Percentiles rank a stretch among this genome's conserved stretches.
Conservation (phyloP, 1,139 yeast species). For the Candida sp. region DNA sequence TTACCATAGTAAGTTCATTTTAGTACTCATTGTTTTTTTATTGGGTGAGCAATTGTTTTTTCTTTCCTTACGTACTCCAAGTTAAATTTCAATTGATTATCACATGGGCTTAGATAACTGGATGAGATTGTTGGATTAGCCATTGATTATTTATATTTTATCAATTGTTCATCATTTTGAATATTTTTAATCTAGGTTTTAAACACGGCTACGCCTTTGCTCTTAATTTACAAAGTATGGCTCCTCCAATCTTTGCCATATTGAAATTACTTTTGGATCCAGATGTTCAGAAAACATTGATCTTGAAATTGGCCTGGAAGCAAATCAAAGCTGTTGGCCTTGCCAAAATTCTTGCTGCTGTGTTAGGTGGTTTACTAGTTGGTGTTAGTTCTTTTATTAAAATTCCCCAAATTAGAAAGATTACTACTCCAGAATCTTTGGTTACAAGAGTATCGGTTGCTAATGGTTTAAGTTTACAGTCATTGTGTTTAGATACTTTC, state of each 20-base stretch:
- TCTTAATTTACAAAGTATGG: conserved; percentile 10
- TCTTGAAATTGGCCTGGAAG: conserved; percentile 36
- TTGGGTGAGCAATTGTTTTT: no score
- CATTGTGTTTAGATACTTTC: conserved; percentile 36
- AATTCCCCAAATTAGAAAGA: conserved; percentile 42
- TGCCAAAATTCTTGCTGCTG: conserved; percentile 31
- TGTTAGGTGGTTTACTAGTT: conserved; percentile 35
- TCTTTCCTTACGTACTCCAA: no score
- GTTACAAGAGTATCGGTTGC: conserved; percentile 29
- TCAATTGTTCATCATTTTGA: no score
- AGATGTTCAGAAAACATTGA: conserved; percentile 36
- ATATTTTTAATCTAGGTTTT: no score
- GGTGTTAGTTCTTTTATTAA: conserved; percentile 40
- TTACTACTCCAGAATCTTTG: conserved; percentile 25
- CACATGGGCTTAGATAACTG: background rate
- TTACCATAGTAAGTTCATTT: no score
- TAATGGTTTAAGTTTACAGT: conserved; percentile 35
- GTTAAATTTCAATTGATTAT: background rate
- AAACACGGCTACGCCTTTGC: conserved; percentile 1
- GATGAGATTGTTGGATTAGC: no score
- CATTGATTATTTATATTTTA: no score
- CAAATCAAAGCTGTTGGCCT: conserved; percentile 35
- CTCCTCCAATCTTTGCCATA: conserved; percentile 22
- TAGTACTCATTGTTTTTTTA: no score
- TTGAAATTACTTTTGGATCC: conserved; percentile 37